A percentile compares a stretch with the other conserved stretches of the same genome.
These are phyloP conservation scores for Penicillium goetzii DNA, from an alignment of 495 filamentous ascomycete species.

Conservation along the genomic window DNA sequence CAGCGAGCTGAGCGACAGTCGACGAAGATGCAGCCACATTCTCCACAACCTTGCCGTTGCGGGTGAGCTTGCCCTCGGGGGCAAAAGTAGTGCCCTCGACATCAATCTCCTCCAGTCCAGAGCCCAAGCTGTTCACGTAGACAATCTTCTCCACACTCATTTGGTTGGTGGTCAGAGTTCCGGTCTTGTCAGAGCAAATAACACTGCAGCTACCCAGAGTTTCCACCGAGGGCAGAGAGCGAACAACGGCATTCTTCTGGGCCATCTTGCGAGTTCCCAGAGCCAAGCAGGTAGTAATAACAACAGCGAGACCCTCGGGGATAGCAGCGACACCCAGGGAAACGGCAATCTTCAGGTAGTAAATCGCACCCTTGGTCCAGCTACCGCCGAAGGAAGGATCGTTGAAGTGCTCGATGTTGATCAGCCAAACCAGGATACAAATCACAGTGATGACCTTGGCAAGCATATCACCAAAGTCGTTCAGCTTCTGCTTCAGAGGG, in stretches of 20 bases:
- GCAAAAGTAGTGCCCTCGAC: conserved; percentile 94
- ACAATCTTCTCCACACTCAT: conserved; percentile 98
- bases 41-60: conserved; percentile 66
- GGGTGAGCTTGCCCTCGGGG: conserved; percentile 73
- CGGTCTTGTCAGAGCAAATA: conserved; percentile 99
- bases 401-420: conserved; percentile 96
- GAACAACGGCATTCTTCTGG: conserved; percentile 94
- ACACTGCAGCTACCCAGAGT: conserved; percentile 99
- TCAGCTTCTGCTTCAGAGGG: conserved; percentile 96
- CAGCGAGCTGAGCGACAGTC: conserved; percentile 77
- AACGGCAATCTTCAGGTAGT: conserved; percentile 99
- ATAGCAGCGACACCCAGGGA: conserved; percentile 98
- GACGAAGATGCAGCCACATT: conserved; percentile 75
- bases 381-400: conserved; percentile 83
- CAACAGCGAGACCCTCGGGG: conserved; percentile 94
- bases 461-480: conserved; percentile 95
- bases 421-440: conserved; percentile 94
- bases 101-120: conserved; percentile 81
- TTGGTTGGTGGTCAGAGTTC: conserved; percentile 97
- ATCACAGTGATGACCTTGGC: conserved; percentile 99
- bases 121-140: conserved; percentile 72
- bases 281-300: conserved; percentile 96
- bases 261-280: conserved; percentile 98
- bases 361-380: conserved; percentile 98
- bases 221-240: conserved; percentile 95